Percentiles rank a stretch among this genome's conserved stretches.
These are phyloP conservation scores for Ceratocystiopsis sp. DNA, from an alignment of 2,329 filamentous ascomycete genomes.

Conservation along the genomic window DNA sequence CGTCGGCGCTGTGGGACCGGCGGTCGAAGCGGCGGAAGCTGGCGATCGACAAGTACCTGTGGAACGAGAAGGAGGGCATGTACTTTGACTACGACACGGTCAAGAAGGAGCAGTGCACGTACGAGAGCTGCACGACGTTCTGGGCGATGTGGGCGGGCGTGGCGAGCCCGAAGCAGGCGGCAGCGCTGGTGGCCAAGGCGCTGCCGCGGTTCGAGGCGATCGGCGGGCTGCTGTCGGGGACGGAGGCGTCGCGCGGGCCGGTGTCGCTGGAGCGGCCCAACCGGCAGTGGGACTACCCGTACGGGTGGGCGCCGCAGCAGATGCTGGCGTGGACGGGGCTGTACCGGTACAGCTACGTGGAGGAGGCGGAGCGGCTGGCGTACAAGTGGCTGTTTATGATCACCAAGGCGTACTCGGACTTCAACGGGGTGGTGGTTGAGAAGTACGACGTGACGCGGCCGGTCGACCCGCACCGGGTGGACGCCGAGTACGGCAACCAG, in stretches of 20 bases:
- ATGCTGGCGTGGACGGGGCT: slow-evolving; percentile 94
- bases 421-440: slow-evolving; percentile 94
- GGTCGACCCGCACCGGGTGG: slow-evolving; percentile 80
- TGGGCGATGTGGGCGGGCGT: slow-evolving; percentile 96
- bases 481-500: slow-evolving; percentile 96
- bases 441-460: slow-evolving; percentile 94
- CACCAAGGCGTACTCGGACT: slow-evolving; percentile 94
- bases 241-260: slow-evolving; percentile 69
- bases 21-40: slow-evolving; percentile 70
- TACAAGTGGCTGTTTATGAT: slow-evolving; percentile 99
- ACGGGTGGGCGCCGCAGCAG: slow-evolving; percentile 96
- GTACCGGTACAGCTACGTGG: slow-evolving; percentile 76
- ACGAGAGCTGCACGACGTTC: slow-evolving; percentile 86
- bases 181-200: slow-evolving; percentile 60
- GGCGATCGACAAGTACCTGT: slow-evolving; percentile 82
- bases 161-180: slow-evolving; percentile 72
- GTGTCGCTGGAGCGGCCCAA: slow-evolving; percentile 74
- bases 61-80: slow-evolving; percentile 85
- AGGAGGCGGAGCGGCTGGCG: slow-evolving; percentile 73
- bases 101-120: slow-evolving; percentile 61
- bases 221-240: slow-evolving; percentile 78
- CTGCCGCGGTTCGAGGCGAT: slow-evolving; percentile 77
- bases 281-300: slow-evolving; percentile 96
- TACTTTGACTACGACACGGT: slow-evolving; percentile 94
- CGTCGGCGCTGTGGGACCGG: slow-evolving; percentile 79